A percentile compares a stretch with the other conserved stretches of the same genome.
Evolutionary conservation across 108 stramenopile species (phyloP).

Genomic region (Discostella stelligeroides): DNA sequence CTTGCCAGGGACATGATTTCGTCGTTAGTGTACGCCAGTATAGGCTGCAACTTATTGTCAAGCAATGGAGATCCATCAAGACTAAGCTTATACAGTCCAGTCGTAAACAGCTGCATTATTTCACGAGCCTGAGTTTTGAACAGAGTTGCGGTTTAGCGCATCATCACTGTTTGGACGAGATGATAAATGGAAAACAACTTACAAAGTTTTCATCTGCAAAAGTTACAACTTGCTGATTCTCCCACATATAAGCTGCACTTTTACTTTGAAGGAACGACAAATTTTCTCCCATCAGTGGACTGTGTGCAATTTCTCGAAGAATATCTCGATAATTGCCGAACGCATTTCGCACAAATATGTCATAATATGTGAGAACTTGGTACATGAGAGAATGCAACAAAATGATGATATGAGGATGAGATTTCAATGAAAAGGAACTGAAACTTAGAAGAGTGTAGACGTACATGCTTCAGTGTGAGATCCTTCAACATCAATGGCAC

Average conservation of each 20-base stretch:
- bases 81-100: constrained; percentile 50
- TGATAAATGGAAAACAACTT: constrained; percentile 5
- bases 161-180: not conserved
- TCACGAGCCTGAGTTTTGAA: constrained; percentile 41
- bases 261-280: constrained; percentile 56
- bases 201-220: constrained; percentile 78
- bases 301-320: constrained; percentile 68
- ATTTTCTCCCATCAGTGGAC: constrained; percentile 73
- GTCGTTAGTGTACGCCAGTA: constrained; percentile 52
- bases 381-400: constrained; percentile 23
- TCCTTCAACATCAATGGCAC: constrained; percentile 20
- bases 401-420: not conserved
- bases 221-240: constrained; percentile 28
- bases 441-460: too few species aligned
- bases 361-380: constrained; percentile 54
- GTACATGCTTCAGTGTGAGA: constrained; percentile 27
- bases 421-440: too few species aligned
- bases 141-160: not conserved
- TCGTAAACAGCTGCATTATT: constrained; percentile 60
- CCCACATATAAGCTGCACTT: constrained; percentile 57
- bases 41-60: constrained; percentile 39
- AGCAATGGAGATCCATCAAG: constrained; percentile 51
- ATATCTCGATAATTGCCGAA: constrained; percentile 82
- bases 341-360: constrained; percentile 79
- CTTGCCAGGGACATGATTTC: constrained; percentile 63